Evolutionary conservation across 106 monocot genomes (phyloP).

Genomic region (Dactylorhiza incarnata): DNA sequence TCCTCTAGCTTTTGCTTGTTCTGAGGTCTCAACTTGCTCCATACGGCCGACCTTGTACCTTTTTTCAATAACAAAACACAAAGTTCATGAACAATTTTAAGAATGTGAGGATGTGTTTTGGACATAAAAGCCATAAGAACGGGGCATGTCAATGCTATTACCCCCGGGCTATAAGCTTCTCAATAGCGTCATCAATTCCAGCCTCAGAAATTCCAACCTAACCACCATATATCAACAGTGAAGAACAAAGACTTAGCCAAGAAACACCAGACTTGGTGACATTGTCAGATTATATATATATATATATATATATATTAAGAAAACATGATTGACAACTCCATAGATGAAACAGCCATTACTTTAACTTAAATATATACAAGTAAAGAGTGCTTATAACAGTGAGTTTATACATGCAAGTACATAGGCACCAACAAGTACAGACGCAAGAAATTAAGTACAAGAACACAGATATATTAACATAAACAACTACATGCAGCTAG

Average conservation of each 20-base stretch:
- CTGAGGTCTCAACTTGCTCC: constrained; percentile 81
- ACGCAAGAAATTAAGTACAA: neutral
- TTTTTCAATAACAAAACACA: constrained; percentile 14
- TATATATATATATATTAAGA: neutral
- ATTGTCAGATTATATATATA: neutral
- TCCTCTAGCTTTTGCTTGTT: constrained; percentile 87
- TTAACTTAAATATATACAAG: neutral
- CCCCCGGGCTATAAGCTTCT: constrained; percentile 75
- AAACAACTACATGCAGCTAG: neutral
- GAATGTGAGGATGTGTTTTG: neutral
- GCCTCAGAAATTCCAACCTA: constrained; percentile 97
- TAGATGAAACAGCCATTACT: neutral
- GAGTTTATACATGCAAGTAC: neutral
- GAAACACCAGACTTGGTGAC: neutral
- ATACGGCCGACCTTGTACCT: constrained; percentile 99
- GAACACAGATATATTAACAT: neutral
- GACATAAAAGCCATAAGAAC: neutral
- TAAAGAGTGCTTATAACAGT: neutral
- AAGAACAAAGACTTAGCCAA: neutral
- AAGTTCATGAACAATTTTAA: constrained; percentile 4
- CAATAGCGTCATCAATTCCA: constrained; percentile 93
- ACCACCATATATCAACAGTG: neutral
- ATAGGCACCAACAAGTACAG: neutral
- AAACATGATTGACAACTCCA: neutral
- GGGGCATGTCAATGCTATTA: constrained; percentile 18